phyloP scores from a whole-genome alignment of 805 yeast species.

The Wickerhamiella occidentalis region DNA sequence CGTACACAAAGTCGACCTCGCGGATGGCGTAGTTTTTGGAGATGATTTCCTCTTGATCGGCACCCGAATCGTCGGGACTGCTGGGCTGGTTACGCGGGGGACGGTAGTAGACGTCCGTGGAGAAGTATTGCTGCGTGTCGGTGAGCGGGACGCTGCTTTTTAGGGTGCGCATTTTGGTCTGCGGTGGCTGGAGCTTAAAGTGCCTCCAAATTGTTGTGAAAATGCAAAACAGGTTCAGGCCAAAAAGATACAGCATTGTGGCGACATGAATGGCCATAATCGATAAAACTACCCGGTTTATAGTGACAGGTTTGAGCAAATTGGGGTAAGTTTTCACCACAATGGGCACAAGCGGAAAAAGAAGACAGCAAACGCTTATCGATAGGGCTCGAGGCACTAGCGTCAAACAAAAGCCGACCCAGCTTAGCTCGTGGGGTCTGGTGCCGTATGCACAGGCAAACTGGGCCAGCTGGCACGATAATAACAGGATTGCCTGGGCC shows the following conservation, averaged over 20 bases:
- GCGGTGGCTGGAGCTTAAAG: not conserved
- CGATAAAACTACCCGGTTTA: not conserved
- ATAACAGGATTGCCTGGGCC: not conserved
- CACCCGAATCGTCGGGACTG: not conserved
- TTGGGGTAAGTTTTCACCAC: not conserved
- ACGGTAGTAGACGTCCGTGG: constrained; percentile 4
- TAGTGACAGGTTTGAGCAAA: not conserved
- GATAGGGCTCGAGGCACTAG: not conserved
- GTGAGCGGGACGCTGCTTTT: not conserved
- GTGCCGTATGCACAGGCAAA: not conserved
- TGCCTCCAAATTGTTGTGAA: constrained; percentile 4
- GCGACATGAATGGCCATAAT: not conserved
- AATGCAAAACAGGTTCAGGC: not conserved
- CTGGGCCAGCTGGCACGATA: not conserved
- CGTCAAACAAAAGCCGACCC: constrained; percentile 3
- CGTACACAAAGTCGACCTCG: constrained; percentile 9
- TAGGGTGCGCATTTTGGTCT: not conserved
- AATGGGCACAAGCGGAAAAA: not conserved
- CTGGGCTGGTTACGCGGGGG: constrained; percentile 4
- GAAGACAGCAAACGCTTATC: not conserved
- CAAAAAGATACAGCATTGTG: not conserved
- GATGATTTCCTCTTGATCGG: not conserved
- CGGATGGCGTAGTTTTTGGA: not conserved
- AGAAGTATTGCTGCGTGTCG: not conserved
- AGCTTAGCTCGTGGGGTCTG: constrained; percentile 1